Base-by-base conservation (phyloP, 2,329 filamentous ascomycete genomes). In the Pseudogymnoascus sp. region DNA sequence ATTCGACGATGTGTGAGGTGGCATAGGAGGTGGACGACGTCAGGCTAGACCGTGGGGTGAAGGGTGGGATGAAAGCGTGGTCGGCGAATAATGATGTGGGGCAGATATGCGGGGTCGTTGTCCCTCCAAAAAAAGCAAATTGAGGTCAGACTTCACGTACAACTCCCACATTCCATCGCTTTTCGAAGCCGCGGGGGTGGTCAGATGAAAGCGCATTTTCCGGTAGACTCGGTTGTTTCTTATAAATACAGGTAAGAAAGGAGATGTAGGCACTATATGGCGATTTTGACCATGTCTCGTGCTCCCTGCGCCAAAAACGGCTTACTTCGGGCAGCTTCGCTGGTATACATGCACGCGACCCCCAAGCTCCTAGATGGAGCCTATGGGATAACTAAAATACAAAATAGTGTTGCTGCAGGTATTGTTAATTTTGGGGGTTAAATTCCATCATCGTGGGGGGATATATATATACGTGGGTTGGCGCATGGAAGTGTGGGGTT, bases 31-130 rank as follows among this genome's bases (percentile, higher is more conserved):
- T 15, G 47, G 47, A 21, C 47, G 47, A 54, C 47, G 47, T 54
- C 47, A 54, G 47, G 47, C 47, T 54, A 54, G 47, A 33, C 47
- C 47, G 47, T 33, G 29, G 47, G 47, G 47, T 54, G 47, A 33
- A 35, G 47, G 47, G 47, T 35, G 47, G 29, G 47, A 54, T 54
- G 47, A 54, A 54, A 54, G 47, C 29, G 29, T 54, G 47, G 47
- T 54, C 47, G 29, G 29, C 47, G 47, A 54, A 54, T 54, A 54
- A 54, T 54, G 47, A 54, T 54, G 47, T 54, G 47, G 47, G 47
- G 47, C 47, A 54, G 47, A 54, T 54, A 54, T 54, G 47, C 47
- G 47, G 47, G 47, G 47, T 54, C 29, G 47, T 54, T 54, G 47
- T 54, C 47, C 8, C 47, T 54, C 44, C 47, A 54, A 54, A 54